Evolutionary conservation across 1,284 basidiomycete species (phyloP).

Genomic region (Uromyces viciae-fabae): DNA sequence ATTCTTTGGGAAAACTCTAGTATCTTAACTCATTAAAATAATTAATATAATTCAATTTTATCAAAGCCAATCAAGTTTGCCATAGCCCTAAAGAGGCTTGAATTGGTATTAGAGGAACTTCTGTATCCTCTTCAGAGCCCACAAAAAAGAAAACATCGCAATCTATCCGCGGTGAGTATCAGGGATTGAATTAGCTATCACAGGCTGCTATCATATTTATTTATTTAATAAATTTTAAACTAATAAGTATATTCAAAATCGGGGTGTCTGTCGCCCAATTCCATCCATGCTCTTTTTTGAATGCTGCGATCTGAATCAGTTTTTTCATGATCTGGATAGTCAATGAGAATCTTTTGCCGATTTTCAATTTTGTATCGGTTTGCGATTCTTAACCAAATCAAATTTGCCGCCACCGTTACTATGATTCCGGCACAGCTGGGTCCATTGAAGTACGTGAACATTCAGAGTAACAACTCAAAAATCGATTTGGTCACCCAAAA

Average conservation of each 20-base stretch:
- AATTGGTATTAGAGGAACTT: too few species aligned
- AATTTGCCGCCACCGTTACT: neutral
- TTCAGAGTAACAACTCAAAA: neutral
- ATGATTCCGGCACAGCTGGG: conserved; percentile 25
- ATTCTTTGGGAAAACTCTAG: too few species aligned
- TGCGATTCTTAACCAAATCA: conserved; percentile 12
- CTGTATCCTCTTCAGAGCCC: too few species aligned
- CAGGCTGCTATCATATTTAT: too few species aligned
- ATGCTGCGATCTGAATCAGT: neutral
- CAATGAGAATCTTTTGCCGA: conserved; percentile 8
- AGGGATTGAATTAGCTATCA: too few species aligned
- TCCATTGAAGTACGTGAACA: neutral
- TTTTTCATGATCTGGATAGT: conserved; percentile 8
- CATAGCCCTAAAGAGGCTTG: too few species aligned
- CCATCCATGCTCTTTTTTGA: neutral
- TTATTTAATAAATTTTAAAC: neutral
- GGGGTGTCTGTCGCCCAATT: conserved; percentile 37
- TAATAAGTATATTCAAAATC: conserved; percentile 42
- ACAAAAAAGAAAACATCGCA: too few species aligned
- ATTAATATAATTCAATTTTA: too few species aligned
- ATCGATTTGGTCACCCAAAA: neutral
- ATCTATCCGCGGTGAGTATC: too few species aligned
- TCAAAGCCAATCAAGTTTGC: too few species aligned
- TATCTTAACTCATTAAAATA: too few species aligned
- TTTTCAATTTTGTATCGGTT: conserved; percentile 3